These are phyloP conservation scores for Salisapilia sapeloensis DNA, from an alignment of 352 stramenopile genomes.

Conservation along the genomic window DNA sequence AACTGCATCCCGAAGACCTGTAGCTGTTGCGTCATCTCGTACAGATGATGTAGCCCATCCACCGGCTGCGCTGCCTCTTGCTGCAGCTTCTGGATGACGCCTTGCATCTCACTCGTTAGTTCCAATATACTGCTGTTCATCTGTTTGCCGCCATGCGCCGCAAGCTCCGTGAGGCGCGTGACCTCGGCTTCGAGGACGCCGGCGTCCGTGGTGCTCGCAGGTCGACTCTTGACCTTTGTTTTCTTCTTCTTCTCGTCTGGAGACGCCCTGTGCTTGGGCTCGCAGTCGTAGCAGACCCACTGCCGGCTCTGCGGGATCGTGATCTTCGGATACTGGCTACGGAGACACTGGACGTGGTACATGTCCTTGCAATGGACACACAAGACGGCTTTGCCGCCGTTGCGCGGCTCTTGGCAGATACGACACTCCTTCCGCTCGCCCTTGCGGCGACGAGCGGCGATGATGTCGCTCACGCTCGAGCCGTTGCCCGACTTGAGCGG, in stretches of 20 bases:
- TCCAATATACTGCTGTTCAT: slow-evolving; percentile 66
- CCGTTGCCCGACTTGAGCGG: slow-evolving; percentile 27
- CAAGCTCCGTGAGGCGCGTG: slow-evolving; percentile 52
- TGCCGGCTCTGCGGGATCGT: slow-evolving; percentile 40
- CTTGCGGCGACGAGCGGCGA: slow-evolving; percentile 42
- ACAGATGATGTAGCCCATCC: slow-evolving; percentile 9
- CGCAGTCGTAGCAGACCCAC: slow-evolving; percentile 71
- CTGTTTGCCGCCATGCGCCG: slow-evolving; percentile 41
- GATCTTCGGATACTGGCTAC: slow-evolving; percentile 57
- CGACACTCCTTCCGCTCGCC: slow-evolving; percentile 53
- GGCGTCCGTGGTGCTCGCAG: slow-evolving; percentile 2
- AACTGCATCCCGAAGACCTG: slow-evolving; percentile 69
- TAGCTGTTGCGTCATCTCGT: slow-evolving; percentile 41
- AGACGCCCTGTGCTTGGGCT: slow-evolving; percentile 12
- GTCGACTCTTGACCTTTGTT: slow-evolving; percentile 17
- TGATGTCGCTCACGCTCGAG: slow-evolving; percentile 50
- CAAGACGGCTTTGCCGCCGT: slow-evolving; percentile 57
- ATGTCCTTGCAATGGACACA: slow-evolving; percentile 68
- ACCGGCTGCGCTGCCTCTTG: slow-evolving; percentile 6
- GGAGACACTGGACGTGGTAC: slow-evolving; percentile 75
- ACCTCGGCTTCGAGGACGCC: slow-evolving; percentile 18
- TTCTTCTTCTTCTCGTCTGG: slow-evolving; percentile 13
- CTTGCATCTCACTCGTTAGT: slow-evolving; percentile 57
- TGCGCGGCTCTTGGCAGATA: slow-evolving; percentile 52
- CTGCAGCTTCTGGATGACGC: slow-evolving; percentile 28